Evolutionary conservation across 148 eudicot genomes (phyloP), one percentile per base, ranked within the genome.

Genomic region (Drosera capensis): DNA sequence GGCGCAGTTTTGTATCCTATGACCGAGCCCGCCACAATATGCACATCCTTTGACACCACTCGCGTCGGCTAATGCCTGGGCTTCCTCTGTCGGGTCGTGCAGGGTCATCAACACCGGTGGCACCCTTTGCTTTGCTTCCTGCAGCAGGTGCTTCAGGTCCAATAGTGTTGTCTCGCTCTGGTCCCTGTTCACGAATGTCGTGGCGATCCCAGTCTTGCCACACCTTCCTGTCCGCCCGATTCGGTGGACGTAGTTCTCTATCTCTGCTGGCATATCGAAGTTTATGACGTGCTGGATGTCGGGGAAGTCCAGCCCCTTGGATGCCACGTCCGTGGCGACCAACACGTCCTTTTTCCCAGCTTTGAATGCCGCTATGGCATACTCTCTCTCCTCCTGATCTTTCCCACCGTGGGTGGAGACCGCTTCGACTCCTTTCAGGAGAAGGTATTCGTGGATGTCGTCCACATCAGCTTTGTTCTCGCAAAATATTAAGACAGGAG

Each of bases 241-340:
- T 56, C 96, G 70, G 50, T 88, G 96, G 2, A 82, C 94, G 12
- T 88, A 88, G 35, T 88, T 88, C 54, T 88, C 96, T 15, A 87
- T 87, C 58, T 87, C 96, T 0, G 83, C 94, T 0, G 96, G 96
- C 96, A 83, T 88, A 25, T 88, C 94, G 0, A 79, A 88, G 56
- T 83, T 87, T 30, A 87, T 79, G 0, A 87, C 90, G 1, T 87
- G 96, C 43, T 87, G 88, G 17, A 87, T 87, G 41, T 87, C 88
- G 0, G 96, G 94, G 40, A 87, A 87, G 62, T 87, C 96, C 23
- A 87, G 56, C 22, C 96, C 94, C 55, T 87, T 87, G 1, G 96
- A 87, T 29, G 96, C 96, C n/a, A 87, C 90, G 22, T 87, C 96
- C 0, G 96, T 87, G 38, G 94, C 96, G 16, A 87, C 96, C 50